A percentile compares a stretch with the other conserved stretches of the same genome.
Evolutionary conservation across 2,329 filamentous ascomycete species (phyloP).

Genomic region (Pseudocercospora crystallina): DNA sequence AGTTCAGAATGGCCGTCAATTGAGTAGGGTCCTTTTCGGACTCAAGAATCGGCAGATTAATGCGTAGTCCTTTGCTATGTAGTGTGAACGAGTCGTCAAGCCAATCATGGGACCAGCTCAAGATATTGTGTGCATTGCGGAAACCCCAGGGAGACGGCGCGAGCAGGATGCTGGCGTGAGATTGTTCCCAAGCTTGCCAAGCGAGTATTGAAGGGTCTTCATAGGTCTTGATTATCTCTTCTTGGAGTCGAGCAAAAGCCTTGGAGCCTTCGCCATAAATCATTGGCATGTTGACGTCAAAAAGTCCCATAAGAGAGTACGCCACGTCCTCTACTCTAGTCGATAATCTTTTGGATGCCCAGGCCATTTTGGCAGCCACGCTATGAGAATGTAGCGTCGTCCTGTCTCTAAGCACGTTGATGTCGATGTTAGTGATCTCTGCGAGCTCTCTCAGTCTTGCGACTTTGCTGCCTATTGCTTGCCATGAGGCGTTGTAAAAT

Average conservation of each 20-base stretch:
- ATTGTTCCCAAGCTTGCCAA: slow-evolving; percentile 26
- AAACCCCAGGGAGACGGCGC: slow-evolving; percentile 21
- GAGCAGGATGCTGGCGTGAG: slow-evolving; percentile 19
- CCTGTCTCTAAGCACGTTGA: slow-evolving; percentile 18
- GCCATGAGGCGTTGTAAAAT: slow-evolving; percentile 20
- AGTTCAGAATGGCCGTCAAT: slow-evolving; percentile 22
- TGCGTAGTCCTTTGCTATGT: slow-evolving; percentile 23
- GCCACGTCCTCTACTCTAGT: slow-evolving; percentile 24
- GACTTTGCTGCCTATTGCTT: slow-evolving; percentile 20
- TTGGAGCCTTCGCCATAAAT: slow-evolving; percentile 28
- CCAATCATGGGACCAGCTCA: slow-evolving; percentile 20
- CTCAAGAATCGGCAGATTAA: slow-evolving; percentile 18
- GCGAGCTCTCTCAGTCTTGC: slow-evolving; percentile 24
- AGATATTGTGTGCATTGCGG: slow-evolving; percentile 20
- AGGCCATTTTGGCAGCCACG: slow-evolving; percentile 23
- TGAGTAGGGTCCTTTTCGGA: slow-evolving; percentile 10
- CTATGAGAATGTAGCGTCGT: slow-evolving; percentile 15
- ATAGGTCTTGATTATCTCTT: slow-evolving; percentile 28
- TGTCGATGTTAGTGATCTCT: slow-evolving; percentile 33
- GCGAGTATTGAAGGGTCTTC: slow-evolving; percentile 26
- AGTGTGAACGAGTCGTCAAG: slow-evolving; percentile 23
- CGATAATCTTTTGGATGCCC: slow-evolving; percentile 22
- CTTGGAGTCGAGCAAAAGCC: slow-evolving; percentile 29
- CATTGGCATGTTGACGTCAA: slow-evolving; percentile 30
- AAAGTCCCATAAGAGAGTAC: slow-evolving; percentile 28